Evolutionary conservation across 2,329 filamentous ascomycete species (phyloP), one percentile per base, ranked within the genome.

Genomic region (Westerdykella sp.): DNA sequence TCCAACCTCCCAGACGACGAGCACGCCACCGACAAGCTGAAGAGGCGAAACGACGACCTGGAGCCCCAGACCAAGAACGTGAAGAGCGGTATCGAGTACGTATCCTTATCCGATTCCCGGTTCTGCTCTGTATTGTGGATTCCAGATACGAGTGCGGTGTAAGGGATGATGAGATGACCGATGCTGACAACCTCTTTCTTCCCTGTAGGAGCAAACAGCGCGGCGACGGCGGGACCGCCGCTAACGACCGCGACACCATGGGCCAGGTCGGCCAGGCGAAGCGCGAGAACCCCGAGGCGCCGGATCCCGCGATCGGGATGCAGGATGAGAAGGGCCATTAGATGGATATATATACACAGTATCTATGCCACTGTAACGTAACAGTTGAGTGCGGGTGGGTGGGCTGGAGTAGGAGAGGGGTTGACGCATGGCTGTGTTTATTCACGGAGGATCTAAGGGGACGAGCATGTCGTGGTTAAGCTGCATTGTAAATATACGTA

Each of bases 271-370:
- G 55, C 21, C 68, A 67, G 57, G 68, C 71, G 21, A 74, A 74
- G 63, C 56, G 70, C 42, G 71, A 73, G 42, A 63, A 69, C 42
- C 73, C 73, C 3, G 73, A 73, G 55, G 66, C 70, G 12, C 72
- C 73, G 1, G 71, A 69, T 39, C 57, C 60, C 39, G 66, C 66
- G 5, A 73, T 75, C 51, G 73, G 73, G 0, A 73, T 75, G 68
- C 70, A 75, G 56, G 72, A 74, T 54, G 72, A 75, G 65, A 61
- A 72, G 42, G 73, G 72, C 25, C 25, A 28, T 7, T 28, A 28
- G 23, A 5, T 5, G 5, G 5, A 25, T 5, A 10, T 25, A 10
- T 10, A 10, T 10, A 25, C 5, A 25, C 5, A 5, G 23, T 10
- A 5, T 25, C 5, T 10, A 25, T 25, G 23, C 10, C 23, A 5